Conservation (phyloP, 148 eudicot genomes). For the Amaranthus cruentus region DNA sequence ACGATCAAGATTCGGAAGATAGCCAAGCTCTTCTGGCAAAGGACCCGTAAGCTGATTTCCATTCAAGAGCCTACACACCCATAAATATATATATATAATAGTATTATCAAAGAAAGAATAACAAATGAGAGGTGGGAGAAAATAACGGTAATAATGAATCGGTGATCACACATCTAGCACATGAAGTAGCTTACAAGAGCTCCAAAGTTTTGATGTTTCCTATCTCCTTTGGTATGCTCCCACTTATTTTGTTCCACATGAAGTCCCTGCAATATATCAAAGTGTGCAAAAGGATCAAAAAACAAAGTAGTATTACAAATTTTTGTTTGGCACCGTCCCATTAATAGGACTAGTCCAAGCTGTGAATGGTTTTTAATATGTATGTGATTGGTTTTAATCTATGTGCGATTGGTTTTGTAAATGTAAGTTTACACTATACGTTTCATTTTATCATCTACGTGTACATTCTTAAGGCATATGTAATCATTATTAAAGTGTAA, state of each 20-base stretch:
- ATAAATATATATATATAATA: neutral
- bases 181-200: slow-evolving; percentile 33
- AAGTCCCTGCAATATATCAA: slow-evolving; percentile 35
- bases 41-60: slow-evolving; percentile 78
- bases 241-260: slow-evolving; percentile 46
- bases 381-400: too few relatives aligned
- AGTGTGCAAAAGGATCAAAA: neutral
- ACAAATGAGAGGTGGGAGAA: too few relatives aligned
- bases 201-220: slow-evolving; percentile 42
- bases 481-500: too few relatives aligned
- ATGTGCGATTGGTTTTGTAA: too few relatives aligned
- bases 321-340: too few relatives aligned
- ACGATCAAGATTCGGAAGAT: slow-evolving; percentile 54
- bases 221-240: slow-evolving; percentile 42
- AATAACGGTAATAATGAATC: neutral
- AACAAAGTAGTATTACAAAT: neutral
- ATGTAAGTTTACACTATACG: too few relatives aligned
- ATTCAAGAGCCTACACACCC: slow-evolving; percentile 51
- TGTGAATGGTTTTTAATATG: too few relatives aligned
- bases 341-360: too few relatives aligned
- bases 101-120: neutral
- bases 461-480: too few relatives aligned
- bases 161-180: neutral
- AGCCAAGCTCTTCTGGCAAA: slow-evolving; percentile 75
- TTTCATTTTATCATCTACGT: too few relatives aligned